Evolutionary conservation across 176 grass and related monocot genomes (phyloP).

Genomic region (Eleusine indica): DNA sequence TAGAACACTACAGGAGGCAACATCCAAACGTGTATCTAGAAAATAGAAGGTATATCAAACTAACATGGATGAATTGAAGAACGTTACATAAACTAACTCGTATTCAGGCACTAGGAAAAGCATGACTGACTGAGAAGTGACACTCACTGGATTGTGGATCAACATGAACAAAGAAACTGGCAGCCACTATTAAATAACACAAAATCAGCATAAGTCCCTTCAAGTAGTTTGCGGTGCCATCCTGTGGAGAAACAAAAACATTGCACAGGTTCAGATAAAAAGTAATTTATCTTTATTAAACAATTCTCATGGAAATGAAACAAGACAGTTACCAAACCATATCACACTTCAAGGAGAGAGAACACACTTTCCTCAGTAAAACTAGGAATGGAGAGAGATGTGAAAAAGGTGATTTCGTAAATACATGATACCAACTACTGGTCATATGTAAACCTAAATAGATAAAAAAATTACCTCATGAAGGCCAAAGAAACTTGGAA

Average conservation of each 20-base stretch:
- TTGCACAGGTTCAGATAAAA: constrained; percentile 23
- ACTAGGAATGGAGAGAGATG: neutral
- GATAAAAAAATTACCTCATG: neutral
- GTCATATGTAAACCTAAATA: neutral
- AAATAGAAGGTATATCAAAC: neutral
- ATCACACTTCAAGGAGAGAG: neutral
- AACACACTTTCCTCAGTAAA: neutral
- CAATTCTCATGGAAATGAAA: constrained; percentile 23
- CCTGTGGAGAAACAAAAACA: constrained; percentile 44
- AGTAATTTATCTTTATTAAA: neutral
- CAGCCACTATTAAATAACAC: constrained; percentile 87
- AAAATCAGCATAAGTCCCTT: constrained; percentile 89
- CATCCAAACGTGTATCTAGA: neutral
- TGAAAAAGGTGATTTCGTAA: neutral
- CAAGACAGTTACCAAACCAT: neutral
- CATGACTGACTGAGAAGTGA: neutral
- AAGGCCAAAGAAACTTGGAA: neutral
- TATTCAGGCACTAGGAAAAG: neutral
- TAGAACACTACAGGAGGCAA: neutral
- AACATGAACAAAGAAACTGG: constrained; percentile 87
- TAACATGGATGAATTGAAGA: neutral
- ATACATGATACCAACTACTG: neutral
- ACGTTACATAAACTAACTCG: neutral
- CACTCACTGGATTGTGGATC: constrained; percentile 68
- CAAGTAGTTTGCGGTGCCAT: constrained; percentile 74